Evolutionary conservation across 2,329 filamentous ascomycete genomes (phyloP).

Genomic region (Cladophialophora carrionii): DNA sequence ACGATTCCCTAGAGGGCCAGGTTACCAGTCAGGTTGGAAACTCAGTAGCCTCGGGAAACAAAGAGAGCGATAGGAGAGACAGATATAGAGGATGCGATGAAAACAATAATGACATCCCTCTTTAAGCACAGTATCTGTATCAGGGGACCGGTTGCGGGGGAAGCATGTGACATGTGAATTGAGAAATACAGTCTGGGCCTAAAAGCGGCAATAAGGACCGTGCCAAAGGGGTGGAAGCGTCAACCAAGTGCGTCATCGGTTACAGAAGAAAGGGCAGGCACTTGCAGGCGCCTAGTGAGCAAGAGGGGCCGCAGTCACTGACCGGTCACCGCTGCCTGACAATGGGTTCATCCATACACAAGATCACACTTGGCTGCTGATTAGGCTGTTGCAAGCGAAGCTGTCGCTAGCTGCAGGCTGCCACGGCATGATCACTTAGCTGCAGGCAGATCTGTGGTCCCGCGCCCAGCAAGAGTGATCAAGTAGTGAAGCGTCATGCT

Average conservation of each 20-base stretch:
- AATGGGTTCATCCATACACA: neutral
- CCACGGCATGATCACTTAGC: constrained; percentile 2
- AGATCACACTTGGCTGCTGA: neutral
- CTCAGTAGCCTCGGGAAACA: neutral
- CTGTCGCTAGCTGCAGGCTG: neutral
- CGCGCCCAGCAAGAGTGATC: constrained; percentile 3
- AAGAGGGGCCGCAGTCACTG: neutral
- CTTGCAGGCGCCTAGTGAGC: neutral
- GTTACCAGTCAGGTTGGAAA: neutral
- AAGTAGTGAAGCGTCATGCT: constrained; percentile 2
- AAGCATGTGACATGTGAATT: neutral
- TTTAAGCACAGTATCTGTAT: neutral
- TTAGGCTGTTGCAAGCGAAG: neutral
- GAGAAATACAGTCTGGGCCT: neutral
- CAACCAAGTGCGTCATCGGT: neutral
- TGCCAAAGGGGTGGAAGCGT: neutral
- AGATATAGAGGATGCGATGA: neutral
- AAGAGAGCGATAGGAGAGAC: neutral
- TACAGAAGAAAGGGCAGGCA: neutral
- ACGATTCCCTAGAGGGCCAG: neutral
- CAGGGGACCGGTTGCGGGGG: neutral
- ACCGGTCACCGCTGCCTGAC: constrained; percentile 3
- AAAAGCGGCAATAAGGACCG: neutral
- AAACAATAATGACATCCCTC: neutral
- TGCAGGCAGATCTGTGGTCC: constrained; percentile 17